Evolutionary conservation across 768 basidiomycete species (phyloP).

Genomic region (Hericium alpestre): DNA sequence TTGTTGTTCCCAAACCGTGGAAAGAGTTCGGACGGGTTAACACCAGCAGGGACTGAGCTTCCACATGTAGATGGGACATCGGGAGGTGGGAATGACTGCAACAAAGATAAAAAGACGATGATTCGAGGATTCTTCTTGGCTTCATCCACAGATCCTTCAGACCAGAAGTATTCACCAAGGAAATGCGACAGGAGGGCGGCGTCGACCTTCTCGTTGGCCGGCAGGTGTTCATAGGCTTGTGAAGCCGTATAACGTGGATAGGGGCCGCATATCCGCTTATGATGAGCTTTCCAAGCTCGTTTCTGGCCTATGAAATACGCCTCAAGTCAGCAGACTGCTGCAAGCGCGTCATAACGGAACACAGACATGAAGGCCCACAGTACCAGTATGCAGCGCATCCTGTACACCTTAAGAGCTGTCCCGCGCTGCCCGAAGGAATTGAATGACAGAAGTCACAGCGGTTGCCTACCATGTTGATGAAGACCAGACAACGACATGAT

Average conservation of each 20-base stretch:
- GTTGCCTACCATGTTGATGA: conserved; percentile 42
- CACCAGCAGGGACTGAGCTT: not conserved
- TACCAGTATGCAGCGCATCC: conserved; percentile 69
- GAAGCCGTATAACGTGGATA: conserved; percentile 39
- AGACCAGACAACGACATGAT: conserved; percentile 14
- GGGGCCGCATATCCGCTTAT: conserved; percentile 59
- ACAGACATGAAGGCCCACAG: conserved; percentile 54
- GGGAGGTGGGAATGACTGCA: conserved; percentile 18
- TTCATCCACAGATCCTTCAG: conserved; percentile 5
- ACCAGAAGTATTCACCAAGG: conserved; percentile 28
- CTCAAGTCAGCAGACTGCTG: conserved; percentile 2
- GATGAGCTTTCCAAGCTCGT: conserved; percentile 55
- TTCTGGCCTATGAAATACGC: conserved; percentile 43
- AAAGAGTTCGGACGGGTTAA: conserved; percentile 27
- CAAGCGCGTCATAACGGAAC: not conserved
- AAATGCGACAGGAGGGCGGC: conserved; percentile 56
- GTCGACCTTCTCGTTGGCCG: conserved; percentile 46
- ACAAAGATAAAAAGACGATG: conserved; percentile 16
- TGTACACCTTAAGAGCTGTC: conserved; percentile 42
- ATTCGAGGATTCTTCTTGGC: not conserved
- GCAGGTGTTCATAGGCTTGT: conserved; percentile 35
- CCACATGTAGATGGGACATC: conserved; percentile 19
- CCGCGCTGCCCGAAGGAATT: conserved; percentile 17
- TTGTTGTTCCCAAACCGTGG: conserved; percentile 73
- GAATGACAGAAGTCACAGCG: conserved; percentile 61